A percentile compares a stretch with the other conserved stretches of the same genome.
Evolutionary conservation across 768 basidiomycete genomes (phyloP).

Genomic region (Mycena sanguinolenta): DNA sequence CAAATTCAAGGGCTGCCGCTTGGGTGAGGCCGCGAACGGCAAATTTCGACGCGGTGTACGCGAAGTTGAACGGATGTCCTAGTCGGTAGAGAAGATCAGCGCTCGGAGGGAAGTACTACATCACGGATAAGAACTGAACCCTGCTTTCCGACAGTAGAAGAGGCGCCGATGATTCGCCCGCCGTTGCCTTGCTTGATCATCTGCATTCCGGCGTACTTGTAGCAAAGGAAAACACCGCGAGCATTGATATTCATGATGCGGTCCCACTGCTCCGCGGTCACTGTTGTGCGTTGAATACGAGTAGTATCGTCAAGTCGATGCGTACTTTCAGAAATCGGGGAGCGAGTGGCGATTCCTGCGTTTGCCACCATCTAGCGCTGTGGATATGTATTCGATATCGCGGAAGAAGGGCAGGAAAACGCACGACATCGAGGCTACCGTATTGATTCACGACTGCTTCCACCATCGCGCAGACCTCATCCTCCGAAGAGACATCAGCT

Average conservation of each 20-base stretch:
- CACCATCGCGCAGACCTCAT: constrained; percentile 52
- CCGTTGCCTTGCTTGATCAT: constrained; percentile 55
- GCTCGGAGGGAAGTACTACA: not conserved
- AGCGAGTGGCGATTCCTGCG: constrained; percentile 38
- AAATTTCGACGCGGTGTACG: constrained; percentile 56
- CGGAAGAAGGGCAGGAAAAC: not conserved
- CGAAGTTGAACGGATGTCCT: constrained; percentile 10
- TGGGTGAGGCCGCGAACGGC: constrained; percentile 60
- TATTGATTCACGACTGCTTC: constrained; percentile 42
- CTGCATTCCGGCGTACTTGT: constrained; percentile 55
- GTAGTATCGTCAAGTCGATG: not conserved
- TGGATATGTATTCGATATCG: too few relatives aligned
- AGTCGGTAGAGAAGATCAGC: not conserved
- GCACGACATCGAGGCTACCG: constrained; percentile 46
- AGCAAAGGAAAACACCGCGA: constrained; percentile 51
- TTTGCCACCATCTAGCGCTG: constrained; percentile 44
- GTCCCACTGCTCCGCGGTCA: constrained; percentile 43
- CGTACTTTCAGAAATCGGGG: not conserved
- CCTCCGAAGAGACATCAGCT: constrained; percentile 52
- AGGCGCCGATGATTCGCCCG: constrained; percentile 53
- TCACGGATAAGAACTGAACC: not conserved
- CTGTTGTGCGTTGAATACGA: constrained; percentile 19
- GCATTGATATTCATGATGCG: constrained; percentile 47
- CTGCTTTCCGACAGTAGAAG: constrained; percentile 32
- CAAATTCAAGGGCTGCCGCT: constrained; percentile 48